Evolutionary conservation across 2,329 filamentous ascomycete species (phyloP), one percentile per base, ranked within the genome.

Genomic region (Lasiodiplodia sp.): DNA sequence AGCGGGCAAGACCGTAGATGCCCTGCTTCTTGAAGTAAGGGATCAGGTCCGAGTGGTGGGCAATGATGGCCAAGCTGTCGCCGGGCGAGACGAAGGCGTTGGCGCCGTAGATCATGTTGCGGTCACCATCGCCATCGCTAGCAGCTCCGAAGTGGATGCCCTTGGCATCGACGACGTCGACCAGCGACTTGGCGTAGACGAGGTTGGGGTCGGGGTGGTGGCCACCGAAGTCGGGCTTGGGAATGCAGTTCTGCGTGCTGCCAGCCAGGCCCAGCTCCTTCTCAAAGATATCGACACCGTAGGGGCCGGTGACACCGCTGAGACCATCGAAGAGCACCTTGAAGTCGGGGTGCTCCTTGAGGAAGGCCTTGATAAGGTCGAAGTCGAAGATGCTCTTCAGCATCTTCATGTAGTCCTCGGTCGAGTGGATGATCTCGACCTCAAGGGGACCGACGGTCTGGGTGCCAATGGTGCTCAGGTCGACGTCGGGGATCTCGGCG

Each of bases 41-140:
- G 76, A 99, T 99, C 70, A 97, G 89, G 75, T 97, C 89, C 74
- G 96, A 94, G 80, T 99, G 91, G 86, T 99, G 96, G 60, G 96
- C 94, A 78, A 99, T 99, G 80, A 99, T 99, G 77, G 96, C 96
- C 76, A 99, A 86, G 77, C 93, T 97, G 86, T 99, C 96, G 78
- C 96, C 96, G 8, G 96, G 96, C 8, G 95, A 98, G 71, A 99
- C 96, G 78, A 99, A 99, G 55, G 92, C 90, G 77, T 96, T 95
- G 73, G 95, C 94, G 71, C 96, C 96, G 83, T 99, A 99, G 79
- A 99, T 99, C 96, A 99, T 99, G 89, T 99, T 99, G 75, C 96
- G 92, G 86, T 99, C 96, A 76, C 96, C 96, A 76, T 99, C 96
- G 74, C 96, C 96, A 75, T 99, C 96, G 72, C 93, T 97, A 58